Base-by-base conservation (phyloP, 176 grass and related monocot species). In the Hyparrhenia diplandra region DNA sequence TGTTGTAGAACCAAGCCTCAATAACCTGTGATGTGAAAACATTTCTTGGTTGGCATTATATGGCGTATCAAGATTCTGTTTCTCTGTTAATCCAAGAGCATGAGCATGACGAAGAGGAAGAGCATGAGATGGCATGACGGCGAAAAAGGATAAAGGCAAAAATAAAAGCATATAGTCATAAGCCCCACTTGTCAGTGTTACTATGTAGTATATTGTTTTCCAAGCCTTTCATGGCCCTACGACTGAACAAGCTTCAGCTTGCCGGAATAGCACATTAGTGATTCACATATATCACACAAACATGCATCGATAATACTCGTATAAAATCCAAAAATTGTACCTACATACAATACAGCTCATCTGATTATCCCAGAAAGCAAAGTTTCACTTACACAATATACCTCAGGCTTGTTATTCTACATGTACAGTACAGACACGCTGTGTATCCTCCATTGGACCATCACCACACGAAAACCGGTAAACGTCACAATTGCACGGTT, bases 341-440 rank as follows among this genome's bases (percentile, higher is more conserved):
- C 49, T 58, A 69, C 9, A 63, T 68, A n/a, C n/a, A 80, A 17
- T 21, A 32, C 31, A 32, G 31, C 4, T 32, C 31, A 32, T 84
- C 69, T 73, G 43, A 32, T 36, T 58, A 20, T 73, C 28, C 16
- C 36, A 59, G 61, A 68, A 46, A 67, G 61, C 74, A 84, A 71
- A 65, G 80, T 73, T 73, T 47, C 36, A 79, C 34, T 72, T 16
- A 58, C 32, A 76, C 52, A 40, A 0, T 5, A 54, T 13, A 29
- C 6, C n/a, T n/a, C n/a, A n/a, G n/a, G 39, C 29, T n/a, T n/a
- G 54, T 62, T 5, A 23, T 51, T 54, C 8, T 63, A 23, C 78
- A 62, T 39, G n/a, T n/a, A n/a, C n/a, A n/a, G 36, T 10, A 77
- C 17, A 34, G 24, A 52, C 13, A 72, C 31, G 47, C 5, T 42